Percentiles rank a stretch among this genome's conserved stretches.
Evolutionary conservation across 2,329 filamentous ascomycete genomes (phyloP).

Genomic region (Pyrenochaeta sp.): DNA sequence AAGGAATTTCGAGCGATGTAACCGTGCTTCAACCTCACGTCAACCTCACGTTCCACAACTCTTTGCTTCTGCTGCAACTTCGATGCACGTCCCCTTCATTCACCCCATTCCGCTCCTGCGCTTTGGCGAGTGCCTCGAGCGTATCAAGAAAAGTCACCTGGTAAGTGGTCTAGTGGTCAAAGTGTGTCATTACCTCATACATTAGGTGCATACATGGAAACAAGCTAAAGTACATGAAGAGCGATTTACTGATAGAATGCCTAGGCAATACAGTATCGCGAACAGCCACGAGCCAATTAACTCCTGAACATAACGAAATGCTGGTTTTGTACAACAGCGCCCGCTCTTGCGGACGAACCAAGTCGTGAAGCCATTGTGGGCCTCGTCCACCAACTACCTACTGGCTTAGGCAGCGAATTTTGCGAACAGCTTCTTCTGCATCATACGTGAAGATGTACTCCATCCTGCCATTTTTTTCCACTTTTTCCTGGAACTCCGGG

Average conservation of each 20-base stretch:
- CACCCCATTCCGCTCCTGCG: slow-evolving; percentile 15
- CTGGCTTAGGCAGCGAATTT: slow-evolving; percentile 9
- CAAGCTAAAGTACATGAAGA: slow-evolving; percentile 37
- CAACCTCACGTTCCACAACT: slow-evolving; percentile 19
- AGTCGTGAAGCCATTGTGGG: neutral
- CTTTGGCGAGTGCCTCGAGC: neutral
- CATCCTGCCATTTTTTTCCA: neutral
- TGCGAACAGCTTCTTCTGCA: slow-evolving; percentile 5
- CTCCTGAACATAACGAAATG: slow-evolving; percentile 23
- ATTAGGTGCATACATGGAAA: slow-evolving; percentile 27
- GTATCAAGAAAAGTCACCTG: neutral
- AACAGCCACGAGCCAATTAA: slow-evolving; percentile 21
- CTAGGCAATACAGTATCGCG: slow-evolving; percentile 20
- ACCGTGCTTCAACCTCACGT: slow-evolving; percentile 15
- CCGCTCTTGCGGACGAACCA: neutral
- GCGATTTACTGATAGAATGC: slow-evolving; percentile 24
- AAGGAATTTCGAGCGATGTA: slow-evolving; percentile 1
- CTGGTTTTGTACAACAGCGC: slow-evolving; percentile 16
- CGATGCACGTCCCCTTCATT: slow-evolving; percentile 19
- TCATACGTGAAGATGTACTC: slow-evolving; percentile 1
- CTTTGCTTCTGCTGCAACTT: slow-evolving; percentile 24
- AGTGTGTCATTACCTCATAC: slow-evolving; percentile 33
- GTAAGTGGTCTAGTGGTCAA: neutral
- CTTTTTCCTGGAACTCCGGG: slow-evolving; percentile 2
- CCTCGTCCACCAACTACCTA: neutral